phyloP scores from a whole-genome alignment of 2,329 filamentous ascomycete species.

The Mollisia scopiformis region DNA sequence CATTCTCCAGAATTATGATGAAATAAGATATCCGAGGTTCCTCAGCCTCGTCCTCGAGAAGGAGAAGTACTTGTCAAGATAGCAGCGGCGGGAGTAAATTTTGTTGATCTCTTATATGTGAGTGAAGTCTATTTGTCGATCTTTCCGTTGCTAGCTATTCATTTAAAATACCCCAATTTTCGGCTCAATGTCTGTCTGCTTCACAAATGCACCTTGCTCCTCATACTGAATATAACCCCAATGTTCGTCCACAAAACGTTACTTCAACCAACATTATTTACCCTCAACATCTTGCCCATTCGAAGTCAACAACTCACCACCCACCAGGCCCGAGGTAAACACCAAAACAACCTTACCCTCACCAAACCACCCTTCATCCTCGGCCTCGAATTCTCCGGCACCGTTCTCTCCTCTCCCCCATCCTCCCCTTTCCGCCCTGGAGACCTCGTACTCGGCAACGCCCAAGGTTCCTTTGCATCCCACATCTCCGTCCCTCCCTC shows the following conservation, averaged over 20 bases:
- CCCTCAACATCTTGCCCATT: too few relatives aligned
- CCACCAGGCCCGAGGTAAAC: conserved; percentile 52
- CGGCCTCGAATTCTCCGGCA: conserved; percentile 63
- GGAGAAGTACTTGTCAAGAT: conserved; percentile 49
- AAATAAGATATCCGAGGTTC: conserved; percentile 38
- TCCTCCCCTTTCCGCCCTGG: conserved; percentile 45
- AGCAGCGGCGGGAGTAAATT: conserved; percentile 59
- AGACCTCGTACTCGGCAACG: conserved; percentile 56
- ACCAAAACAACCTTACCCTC: conserved; percentile 62
- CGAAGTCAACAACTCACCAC: neutral
- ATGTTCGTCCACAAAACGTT: too few relatives aligned
- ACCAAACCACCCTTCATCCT: conserved; percentile 59
- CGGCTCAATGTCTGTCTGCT: neutral
- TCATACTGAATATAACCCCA: neutral
- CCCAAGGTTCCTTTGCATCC: conserved; percentile 55
- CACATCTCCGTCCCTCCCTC: conserved; percentile 45
- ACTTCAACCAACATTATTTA: too few relatives aligned
- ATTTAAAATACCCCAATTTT: too few relatives aligned
- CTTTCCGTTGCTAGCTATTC: too few relatives aligned
- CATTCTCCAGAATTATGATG: conserved; percentile 23
- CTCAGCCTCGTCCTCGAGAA: conserved; percentile 38
- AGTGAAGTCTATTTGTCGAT: too few relatives aligned
- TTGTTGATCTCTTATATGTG: conserved; percentile 62
- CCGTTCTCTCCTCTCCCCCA: conserved; percentile 45
- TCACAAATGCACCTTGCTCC: neutral